Percentiles rank a stretch among this genome's conserved stretches.
Conservation (phyloP, 2,329 filamentous ascomycete genomes). For the Aspergillus clavatus region DNA sequence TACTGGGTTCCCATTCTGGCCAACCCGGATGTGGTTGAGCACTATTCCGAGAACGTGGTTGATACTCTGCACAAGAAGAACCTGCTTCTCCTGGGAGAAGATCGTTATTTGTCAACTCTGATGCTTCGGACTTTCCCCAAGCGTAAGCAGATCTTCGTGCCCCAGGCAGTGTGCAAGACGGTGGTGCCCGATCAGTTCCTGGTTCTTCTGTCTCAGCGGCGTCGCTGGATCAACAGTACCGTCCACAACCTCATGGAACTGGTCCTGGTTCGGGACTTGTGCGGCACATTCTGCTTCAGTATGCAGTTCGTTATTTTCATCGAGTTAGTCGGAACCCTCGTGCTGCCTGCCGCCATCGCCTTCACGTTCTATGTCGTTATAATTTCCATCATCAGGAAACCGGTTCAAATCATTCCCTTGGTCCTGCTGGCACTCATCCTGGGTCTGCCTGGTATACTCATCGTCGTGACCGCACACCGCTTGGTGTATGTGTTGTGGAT, state of each 20-base stretch:
- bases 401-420: constrained; percentile 81
- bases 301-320: constrained; percentile 99
- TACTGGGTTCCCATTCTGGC: constrained; percentile 99
- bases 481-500: constrained; percentile 94
- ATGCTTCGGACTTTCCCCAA: constrained; percentile 99
- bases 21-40: constrained; percentile 96
- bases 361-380: constrained; percentile 96
- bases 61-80: constrained; percentile 99
- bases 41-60: constrained; percentile 98
- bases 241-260: constrained; percentile 99
- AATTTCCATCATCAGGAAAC: constrained; percentile 72
- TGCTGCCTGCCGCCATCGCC: constrained; percentile 89
- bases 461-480: constrained; percentile 88
- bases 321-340: constrained; percentile 88
- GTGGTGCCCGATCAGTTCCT: constrained; percentile 90
- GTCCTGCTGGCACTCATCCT: constrained; percentile 85
- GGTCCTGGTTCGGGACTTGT: constrained; percentile 88
- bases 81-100: constrained; percentile 81
- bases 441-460: constrained; percentile 85
- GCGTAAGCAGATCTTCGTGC: constrained; percentile 97
- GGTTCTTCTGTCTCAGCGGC: constrained; percentile 87
- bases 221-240: constrained; percentile 98
- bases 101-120: constrained; percentile 90
- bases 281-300: constrained; percentile 98
- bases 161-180: constrained; percentile 98